Base-by-base conservation (phyloP, 495 filamentous ascomycete species). In the Trichoderma asperelloides region DNA sequence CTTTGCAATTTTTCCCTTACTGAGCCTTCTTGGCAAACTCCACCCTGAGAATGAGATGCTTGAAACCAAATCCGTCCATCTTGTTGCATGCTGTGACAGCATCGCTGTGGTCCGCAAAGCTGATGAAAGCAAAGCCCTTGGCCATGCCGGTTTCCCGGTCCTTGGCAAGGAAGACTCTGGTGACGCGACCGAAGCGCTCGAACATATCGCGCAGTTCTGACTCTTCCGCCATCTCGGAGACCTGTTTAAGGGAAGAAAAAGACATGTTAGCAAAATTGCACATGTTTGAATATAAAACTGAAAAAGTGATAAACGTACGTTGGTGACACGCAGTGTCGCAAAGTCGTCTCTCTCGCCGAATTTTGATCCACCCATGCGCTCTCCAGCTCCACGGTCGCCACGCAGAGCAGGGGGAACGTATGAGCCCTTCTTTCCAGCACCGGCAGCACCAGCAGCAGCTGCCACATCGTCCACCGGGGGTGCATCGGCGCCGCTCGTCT, bases 51-150 rank as follows among this genome's bases (percentile, higher is more conserved):
- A 96, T 96, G 71, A 96, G 81, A 79, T 96, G 92, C 75, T 89
- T 88, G 80, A 93, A 96, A 74, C 92, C 92, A 78, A 90, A 97
- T 70, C 96, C 96, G 80, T 98, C 95, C 89, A 98, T 91, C 83
- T 96, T 98, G 80, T 90, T 88, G 79, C 93, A 97, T 9, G 95
- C 95, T 78, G 87, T 90, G 67, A 89, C 87, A 66, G 95, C 95
- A 79, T 98, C 96, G 68, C 80, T 77, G 70, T 94, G 85, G 70
- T 98, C 95, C 63, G 87, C 88, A 78, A 93, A 98, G 76, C 91
- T 96, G 80, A 98, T 96, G 77, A 98, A 98, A 21, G 95, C 95
- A 74, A 98, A 98, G 57, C 95, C 95, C 85, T 98, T 98, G 65
- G 96, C 95, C 71, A 92, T 75, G 66, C 91, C 89, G 41, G 96